Conservation (phyloP, 768 basidiomycete species). For the Boletellus ananas region DNA sequence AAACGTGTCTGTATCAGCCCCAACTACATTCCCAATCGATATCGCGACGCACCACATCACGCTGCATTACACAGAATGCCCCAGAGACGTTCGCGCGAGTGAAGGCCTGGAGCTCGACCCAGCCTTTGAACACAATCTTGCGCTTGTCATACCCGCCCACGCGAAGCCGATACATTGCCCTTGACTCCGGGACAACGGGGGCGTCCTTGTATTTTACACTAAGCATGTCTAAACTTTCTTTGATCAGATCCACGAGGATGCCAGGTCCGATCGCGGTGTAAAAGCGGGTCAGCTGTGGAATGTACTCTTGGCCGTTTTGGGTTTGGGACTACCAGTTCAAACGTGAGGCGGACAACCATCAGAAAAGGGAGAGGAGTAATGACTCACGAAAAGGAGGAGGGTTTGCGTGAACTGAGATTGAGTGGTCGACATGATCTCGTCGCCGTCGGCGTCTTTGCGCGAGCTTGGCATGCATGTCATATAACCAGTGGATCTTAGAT, state of each 20-base stretch:
- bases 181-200: constrained; percentile 17
- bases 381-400: constrained; percentile 73
- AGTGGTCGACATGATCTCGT: constrained; percentile 56
- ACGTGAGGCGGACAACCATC: background rate
- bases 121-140: constrained; percentile 65
- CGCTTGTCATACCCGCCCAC: constrained; percentile 70
- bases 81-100: constrained; percentile 44
- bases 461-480: constrained; percentile 8
- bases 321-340: constrained; percentile 66
- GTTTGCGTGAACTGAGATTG: constrained; percentile 77
- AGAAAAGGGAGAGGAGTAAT: background rate
- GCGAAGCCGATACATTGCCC: constrained; percentile 38
- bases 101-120: constrained; percentile 68
- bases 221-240: constrained; percentile 46
- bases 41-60: constrained; percentile 53
- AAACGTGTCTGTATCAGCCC: background rate
- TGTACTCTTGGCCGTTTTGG: constrained; percentile 67
- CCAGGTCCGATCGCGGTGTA: constrained; percentile 59
- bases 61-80: constrained; percentile 66
- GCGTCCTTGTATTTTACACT: constrained; percentile 50
- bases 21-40: background rate
- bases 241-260: constrained; percentile 49
- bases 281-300: constrained; percentile 76
- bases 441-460: constrained; percentile 49
- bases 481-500: background rate